Evolutionary conservation across 345 rosid genomes (phyloP).

Genomic region (Bruguiera parviflora): DNA sequence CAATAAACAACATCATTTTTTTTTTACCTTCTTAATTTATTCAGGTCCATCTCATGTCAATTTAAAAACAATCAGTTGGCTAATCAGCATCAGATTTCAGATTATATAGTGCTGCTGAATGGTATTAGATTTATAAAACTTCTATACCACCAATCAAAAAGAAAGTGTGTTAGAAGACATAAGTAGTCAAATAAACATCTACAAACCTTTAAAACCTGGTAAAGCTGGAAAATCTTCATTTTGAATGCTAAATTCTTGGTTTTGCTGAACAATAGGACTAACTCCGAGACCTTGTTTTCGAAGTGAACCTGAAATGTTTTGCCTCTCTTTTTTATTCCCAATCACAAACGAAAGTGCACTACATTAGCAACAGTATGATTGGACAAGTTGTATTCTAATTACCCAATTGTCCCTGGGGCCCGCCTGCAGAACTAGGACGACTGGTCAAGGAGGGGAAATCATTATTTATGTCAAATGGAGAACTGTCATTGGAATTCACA

Average conservation of each 20-base stretch:
- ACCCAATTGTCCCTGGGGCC: constrained; percentile 98
- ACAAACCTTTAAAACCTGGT: constrained; percentile 93
- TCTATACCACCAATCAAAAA: not conserved
- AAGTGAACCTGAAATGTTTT: constrained; percentile 59
- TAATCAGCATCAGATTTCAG: too few species aligned
- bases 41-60: too few species aligned
- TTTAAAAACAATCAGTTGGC: too few species aligned
- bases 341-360: not conserved
- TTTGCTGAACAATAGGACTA: constrained; percentile 88
- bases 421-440: constrained; percentile 95
- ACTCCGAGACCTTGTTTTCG: constrained; percentile 85
- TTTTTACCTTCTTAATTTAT: not conserved
- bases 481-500: constrained; percentile 70
- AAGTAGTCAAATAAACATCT: constrained; percentile 7
- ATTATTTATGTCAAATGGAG: constrained; percentile 88
- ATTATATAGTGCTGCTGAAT: too few species aligned
- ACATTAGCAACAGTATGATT: constrained; percentile 7
- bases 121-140: not conserved
- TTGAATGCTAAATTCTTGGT: constrained; percentile 98
- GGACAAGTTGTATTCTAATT: constrained; percentile 13
- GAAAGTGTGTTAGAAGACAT: not conserved
- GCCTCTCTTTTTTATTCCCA: constrained; percentile 14
- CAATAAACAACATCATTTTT: not conserved
- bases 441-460: constrained; percentile 93
- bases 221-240: constrained; percentile 99